Evolutionary conservation across 176 grass and related monocot species (phyloP).

Genomic region (Panicum miliaceum): DNA sequence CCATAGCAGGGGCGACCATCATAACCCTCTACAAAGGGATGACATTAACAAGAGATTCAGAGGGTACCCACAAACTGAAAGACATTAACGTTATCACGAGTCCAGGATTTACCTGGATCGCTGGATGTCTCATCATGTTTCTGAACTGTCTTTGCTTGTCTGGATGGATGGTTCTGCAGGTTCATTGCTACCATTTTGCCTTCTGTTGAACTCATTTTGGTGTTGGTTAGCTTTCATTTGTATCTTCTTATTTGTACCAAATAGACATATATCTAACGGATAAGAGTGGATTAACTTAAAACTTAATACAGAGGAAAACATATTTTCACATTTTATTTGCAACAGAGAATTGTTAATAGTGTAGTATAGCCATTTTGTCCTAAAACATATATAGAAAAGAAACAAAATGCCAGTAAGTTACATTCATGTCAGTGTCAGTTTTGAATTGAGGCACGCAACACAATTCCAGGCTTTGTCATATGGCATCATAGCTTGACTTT

Average conservation of each 20-base stretch:
- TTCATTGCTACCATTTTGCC: not conserved
- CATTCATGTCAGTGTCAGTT: not conserved
- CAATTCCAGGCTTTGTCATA: not conserved
- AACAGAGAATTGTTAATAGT: not conserved
- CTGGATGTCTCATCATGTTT: conserved; percentile 25
- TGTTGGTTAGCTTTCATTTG: not conserved
- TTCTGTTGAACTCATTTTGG: not conserved
- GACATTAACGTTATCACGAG: not conserved
- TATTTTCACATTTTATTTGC: no score
- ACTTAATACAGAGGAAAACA: not conserved
- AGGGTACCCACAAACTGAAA: not conserved
- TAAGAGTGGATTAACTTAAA: not conserved
- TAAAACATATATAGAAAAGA: not conserved
- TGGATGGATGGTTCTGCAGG: conserved; percentile 35
- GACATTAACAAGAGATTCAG: not conserved
- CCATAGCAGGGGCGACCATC: conserved; percentile 20
- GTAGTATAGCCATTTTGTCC: not conserved
- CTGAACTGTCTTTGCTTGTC: not conserved
- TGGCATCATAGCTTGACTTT: not conserved
- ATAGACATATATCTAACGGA: not conserved
- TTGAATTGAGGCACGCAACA: not conserved
- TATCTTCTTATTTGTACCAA: not conserved
- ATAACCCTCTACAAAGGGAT: conserved; percentile 23
- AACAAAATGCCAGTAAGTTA: not conserved
- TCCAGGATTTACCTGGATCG: not conserved